phyloP scores from a whole-genome alignment of 2,329 filamentous ascomycete genomes.

The Colletotrichum trifolii region DNA sequence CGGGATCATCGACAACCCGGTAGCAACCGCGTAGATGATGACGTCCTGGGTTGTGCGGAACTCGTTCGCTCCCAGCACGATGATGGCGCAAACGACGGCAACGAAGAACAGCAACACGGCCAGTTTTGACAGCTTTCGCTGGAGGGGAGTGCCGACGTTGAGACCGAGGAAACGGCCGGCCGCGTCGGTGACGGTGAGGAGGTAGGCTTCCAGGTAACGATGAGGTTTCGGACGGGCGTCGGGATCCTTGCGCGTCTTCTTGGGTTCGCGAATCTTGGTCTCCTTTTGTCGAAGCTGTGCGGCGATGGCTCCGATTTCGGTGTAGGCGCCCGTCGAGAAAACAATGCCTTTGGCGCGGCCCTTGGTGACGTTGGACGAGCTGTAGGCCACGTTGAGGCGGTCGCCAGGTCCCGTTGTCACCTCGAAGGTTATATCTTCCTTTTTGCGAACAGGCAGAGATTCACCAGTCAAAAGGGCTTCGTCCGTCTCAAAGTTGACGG shows the following conservation, averaged over 20 bases:
- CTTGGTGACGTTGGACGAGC: conserved; percentile 71
- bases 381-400: conserved; percentile 70
- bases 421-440: conserved; percentile 59
- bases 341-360: conserved; percentile 70
- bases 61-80: conserved; percentile 70
- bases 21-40: conserved; percentile 72
- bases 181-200: conserved; percentile 61
- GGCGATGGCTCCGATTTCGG: conserved; percentile 73
- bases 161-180: conserved; percentile 72
- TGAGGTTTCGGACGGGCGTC: conserved; percentile 60
- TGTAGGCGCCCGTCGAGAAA: conserved; percentile 68
- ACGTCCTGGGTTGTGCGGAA: conserved; percentile 64
- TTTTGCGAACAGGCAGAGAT: conserved; percentile 68
- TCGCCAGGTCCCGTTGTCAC: conserved; percentile 67
- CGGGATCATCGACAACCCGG: conserved; percentile 70
- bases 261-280: conserved; percentile 56
- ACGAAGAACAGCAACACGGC: conserved; percentile 71
- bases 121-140: conserved; percentile 72
- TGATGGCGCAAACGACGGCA: conserved; percentile 72
- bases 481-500: conserved; percentile 67
- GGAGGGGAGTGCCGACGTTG: conserved; percentile 74
- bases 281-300: conserved; percentile 66
- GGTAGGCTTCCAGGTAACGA: conserved; percentile 53
- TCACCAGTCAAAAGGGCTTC: conserved; percentile 73
- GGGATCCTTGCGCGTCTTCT: conserved; percentile 45